phyloP scores from a whole-genome alignment of 345 rosid genomes.

The Euphorbia lathyris region DNA sequence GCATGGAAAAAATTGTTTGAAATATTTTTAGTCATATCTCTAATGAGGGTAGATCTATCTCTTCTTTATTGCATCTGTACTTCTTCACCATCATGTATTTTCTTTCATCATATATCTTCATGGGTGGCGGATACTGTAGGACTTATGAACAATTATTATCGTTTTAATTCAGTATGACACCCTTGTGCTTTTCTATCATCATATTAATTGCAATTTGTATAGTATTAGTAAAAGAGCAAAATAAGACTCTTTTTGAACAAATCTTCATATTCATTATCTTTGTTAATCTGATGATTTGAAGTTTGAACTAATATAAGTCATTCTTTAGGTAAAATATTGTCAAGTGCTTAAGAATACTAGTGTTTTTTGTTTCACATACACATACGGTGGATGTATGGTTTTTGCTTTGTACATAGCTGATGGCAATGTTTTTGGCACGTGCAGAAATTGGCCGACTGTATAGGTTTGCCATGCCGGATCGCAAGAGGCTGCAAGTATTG shows the following conservation, averaged over 20 bases:
- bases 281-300: neutral
- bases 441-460: constrained; percentile 93
- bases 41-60: too few relatives aligned
- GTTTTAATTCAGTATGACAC: neutral
- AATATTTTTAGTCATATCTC: too few relatives aligned
- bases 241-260: neutral
- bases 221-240: neutral
- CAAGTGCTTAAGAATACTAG: neutral
- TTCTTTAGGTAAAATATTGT: neutral
- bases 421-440: constrained; percentile 16
- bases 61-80: too few relatives aligned
- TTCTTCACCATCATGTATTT: too few relatives aligned
- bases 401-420: constrained; percentile 4
- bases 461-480: constrained; percentile 96
- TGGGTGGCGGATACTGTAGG: neutral
- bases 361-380: neutral
- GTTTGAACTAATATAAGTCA: neutral
- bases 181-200: neutral
- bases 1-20: too few relatives aligned
- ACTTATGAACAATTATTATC: neutral
- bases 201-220: neutral
- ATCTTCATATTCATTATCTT: neutral
- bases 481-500: constrained; percentile 95
- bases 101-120: too few relatives aligned
- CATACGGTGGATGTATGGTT: neutral